phyloP scores from a whole-genome alignment of 208 protist genomes.

The Acanthamoeba sp. region DNA sequence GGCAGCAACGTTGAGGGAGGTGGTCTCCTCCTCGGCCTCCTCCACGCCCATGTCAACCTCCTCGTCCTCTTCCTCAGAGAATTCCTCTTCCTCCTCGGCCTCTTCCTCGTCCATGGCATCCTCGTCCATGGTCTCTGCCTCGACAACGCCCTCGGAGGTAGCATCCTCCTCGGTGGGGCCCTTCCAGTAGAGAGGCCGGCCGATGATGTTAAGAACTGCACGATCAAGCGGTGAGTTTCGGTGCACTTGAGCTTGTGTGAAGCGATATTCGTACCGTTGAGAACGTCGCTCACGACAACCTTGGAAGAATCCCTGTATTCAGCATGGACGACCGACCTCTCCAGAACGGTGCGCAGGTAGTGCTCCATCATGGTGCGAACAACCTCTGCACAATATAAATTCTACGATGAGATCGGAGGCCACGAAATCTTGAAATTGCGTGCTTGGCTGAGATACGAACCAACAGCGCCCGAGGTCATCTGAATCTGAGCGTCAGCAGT shows the following conservation, averaged over 20 bases:
- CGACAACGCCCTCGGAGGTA: neutral
- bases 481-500: neutral
- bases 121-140: constrained; percentile 16
- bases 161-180: neutral
- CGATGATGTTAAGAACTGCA: constrained; percentile 53
- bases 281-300: constrained; percentile 17
- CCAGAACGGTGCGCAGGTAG: constrained; percentile 37
- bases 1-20: constrained; percentile 1
- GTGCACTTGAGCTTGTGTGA: neutral
- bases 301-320: constrained; percentile 18
- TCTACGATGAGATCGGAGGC: too few relatives aligned
- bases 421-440: neutral
- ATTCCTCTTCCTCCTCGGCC: constrained; percentile 25
- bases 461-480: neutral
- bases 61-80: constrained; percentile 55
- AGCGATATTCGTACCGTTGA: neutral
- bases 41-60: constrained; percentile 58
- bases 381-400: too few relatives aligned
- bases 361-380: constrained; percentile 28
- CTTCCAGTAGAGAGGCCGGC: constrained; percentile 66
- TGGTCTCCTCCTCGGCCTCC: constrained; percentile 48
- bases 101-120: constrained; percentile 57
- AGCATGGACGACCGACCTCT: constrained; percentile 51
- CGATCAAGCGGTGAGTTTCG: neutral
- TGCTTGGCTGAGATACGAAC: neutral